Percentiles rank a stretch among this genome's conserved stretches.
phyloP scores from a whole-genome alignment of 768 basidiomycete genomes.

The Lentinus brumalis region DNA sequence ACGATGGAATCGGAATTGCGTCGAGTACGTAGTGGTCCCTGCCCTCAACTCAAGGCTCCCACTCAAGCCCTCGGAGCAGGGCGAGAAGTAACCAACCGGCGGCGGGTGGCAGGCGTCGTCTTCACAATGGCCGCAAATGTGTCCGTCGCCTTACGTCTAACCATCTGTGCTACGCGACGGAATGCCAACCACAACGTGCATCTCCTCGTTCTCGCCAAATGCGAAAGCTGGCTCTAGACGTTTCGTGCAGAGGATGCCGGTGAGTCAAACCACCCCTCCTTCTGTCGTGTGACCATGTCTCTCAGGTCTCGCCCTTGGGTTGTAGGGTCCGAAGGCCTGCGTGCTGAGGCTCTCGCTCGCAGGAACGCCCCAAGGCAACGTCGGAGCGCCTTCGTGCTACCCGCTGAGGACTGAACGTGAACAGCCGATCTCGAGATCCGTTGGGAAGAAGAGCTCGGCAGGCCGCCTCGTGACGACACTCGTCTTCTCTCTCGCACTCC shows the following conservation, averaged over 20 bases:
- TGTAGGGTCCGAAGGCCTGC: slow-evolving; percentile 1
- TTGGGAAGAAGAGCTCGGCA: neutral
- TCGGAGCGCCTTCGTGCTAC: neutral
- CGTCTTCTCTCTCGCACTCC: neutral
- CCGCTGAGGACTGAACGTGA: neutral
- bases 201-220: too few relatives aligned
- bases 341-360: neutral
- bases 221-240: neutral
- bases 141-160: too few relatives aligned
- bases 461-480: slow-evolving; percentile 7
- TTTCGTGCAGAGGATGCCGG: neutral
- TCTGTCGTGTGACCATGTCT: slow-evolving; percentile 2
- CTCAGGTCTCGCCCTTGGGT: neutral
- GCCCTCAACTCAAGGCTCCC: too few relatives aligned
- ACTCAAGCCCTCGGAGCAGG: too few relatives aligned
- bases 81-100: too few relatives aligned
- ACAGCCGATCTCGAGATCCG: neutral
- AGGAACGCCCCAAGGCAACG: neutral
- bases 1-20: too few relatives aligned
- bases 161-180: too few relatives aligned
- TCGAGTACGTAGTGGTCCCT: too few relatives aligned
- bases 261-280: neutral
- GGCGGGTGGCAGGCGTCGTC: too few relatives aligned
- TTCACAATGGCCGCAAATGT: too few relatives aligned
- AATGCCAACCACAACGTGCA: too few relatives aligned